A percentile compares a stretch with the other conserved stretches of the same genome.
Conservation (phyloP, 257 asterid species). For the Asclepias syriaca region DNA sequence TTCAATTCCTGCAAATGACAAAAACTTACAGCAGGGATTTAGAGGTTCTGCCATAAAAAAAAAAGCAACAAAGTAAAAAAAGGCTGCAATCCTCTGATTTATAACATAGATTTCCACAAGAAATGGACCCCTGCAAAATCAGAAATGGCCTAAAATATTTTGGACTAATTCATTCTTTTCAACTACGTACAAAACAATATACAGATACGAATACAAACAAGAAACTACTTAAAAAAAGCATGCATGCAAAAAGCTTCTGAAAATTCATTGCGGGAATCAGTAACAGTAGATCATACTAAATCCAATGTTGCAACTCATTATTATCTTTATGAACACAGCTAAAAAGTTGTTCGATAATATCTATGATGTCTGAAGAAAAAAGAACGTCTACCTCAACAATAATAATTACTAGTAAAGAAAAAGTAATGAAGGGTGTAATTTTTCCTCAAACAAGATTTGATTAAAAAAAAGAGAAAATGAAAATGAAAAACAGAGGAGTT, state of each 20-base stretch:
- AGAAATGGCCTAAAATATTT: not conserved
- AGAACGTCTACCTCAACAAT: not conserved
- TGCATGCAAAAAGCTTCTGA: not conserved
- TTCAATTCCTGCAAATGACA: conserved; percentile 51
- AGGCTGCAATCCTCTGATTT: not conserved
- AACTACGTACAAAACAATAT: no score
- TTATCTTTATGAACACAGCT: not conserved
- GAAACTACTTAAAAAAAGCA: not conserved
- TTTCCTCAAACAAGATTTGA: not conserved
- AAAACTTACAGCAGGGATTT: not conserved
- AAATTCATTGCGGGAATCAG: not conserved
- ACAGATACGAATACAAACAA: not conserved
- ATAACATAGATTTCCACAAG: not conserved
- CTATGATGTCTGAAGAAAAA: not conserved
- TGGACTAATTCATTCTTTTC: not conserved
- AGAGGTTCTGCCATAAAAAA: no score
- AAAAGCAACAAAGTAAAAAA: not conserved
- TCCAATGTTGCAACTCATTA: not conserved
- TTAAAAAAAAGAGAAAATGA: no score
- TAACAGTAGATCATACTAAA: not conserved
- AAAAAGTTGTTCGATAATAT: no score
- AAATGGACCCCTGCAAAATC: not conserved
- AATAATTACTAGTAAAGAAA: not conserved
- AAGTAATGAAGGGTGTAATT: not conserved
- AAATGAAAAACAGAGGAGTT: not conserved